A percentile compares a stretch with the other conserved stretches of the same genome.
Evolutionary conservation across 176 grass and related monocot species (phyloP).

Genomic region (Zoysia japonica): DNA sequence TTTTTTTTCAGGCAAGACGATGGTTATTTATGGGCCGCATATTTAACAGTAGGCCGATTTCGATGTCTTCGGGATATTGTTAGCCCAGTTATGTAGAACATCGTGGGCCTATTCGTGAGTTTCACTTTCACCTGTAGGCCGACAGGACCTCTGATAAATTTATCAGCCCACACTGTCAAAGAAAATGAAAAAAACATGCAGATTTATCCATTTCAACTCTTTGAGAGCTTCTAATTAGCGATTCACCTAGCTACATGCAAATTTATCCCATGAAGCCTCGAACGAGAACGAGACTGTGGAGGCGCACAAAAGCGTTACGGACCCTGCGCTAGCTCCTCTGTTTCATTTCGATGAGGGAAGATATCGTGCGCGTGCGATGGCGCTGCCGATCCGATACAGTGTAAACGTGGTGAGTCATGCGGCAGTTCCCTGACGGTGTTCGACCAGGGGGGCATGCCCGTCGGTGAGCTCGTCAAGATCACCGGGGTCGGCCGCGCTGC

Average conservation of each 20-base stretch:
- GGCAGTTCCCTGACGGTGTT: conserved; percentile 54
- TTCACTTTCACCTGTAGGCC: not conserved
- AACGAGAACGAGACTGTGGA: too few species aligned
- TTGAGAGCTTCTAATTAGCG: too few species aligned
- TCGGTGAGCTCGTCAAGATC: conserved; percentile 90
- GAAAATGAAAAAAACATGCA: too few species aligned
- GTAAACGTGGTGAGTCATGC: conserved; percentile 26
- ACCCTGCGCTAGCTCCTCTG: too few species aligned
- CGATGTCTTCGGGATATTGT: not conserved
- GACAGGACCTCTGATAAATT: not conserved
- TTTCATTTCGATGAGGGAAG: too few species aligned
- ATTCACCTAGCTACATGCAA: too few species aligned
- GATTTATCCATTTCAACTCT: too few species aligned
- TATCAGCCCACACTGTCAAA: too few species aligned
- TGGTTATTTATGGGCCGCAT: not conserved
- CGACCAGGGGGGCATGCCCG: conserved; percentile 58
- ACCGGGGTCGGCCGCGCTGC: conserved; percentile 63
- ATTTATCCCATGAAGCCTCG: too few species aligned
- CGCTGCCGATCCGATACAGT: too few species aligned
- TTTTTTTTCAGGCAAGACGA: not conserved
- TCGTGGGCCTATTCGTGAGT: not conserved
- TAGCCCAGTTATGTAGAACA: not conserved
- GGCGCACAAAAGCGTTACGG: too few species aligned
- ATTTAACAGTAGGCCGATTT: not conserved
- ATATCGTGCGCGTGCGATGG: too few species aligned